Evolutionary conservation across 768 basidiomycete genomes (phyloP).

Genomic region (Fistulinella prunicolor): DNA sequence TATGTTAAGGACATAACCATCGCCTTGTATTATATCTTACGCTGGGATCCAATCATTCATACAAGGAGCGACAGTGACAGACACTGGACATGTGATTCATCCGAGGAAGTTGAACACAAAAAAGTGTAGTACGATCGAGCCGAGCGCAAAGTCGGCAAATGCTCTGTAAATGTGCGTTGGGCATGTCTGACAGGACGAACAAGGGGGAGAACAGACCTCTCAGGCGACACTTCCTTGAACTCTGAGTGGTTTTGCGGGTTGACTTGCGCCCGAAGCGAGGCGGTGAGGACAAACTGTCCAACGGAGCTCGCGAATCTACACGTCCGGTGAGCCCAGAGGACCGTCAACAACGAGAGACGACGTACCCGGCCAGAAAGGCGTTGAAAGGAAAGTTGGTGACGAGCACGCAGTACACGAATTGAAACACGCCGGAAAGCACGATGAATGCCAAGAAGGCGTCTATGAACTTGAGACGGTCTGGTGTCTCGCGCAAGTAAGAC

Average conservation of each 20-base stretch:
- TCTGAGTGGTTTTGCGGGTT: slow-evolving; percentile 78
- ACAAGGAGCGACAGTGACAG: too few species aligned
- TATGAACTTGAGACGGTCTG: slow-evolving; percentile 87
- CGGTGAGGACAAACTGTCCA: slow-evolving; percentile 95
- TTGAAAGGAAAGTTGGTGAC: slow-evolving; percentile 96
- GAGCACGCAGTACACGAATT: slow-evolving; percentile 89
- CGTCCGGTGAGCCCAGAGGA: slow-evolving; percentile 2
- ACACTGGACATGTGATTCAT: slow-evolving; percentile 45
- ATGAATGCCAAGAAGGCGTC: slow-evolving; percentile 92
- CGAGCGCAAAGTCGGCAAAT: slow-evolving; percentile 93
- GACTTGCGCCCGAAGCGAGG: slow-evolving; percentile 88
- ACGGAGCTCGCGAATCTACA: slow-evolving; percentile 86
- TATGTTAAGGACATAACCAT: too few species aligned
- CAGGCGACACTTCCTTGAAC: slow-evolving; percentile 91
- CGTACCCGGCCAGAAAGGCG: slow-evolving; percentile 93
- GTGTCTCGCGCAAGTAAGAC: slow-evolving; percentile 74
- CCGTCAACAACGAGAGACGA: slow-evolving; percentile 4
- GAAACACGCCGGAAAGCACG: slow-evolving; percentile 83
- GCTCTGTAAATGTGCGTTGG: slow-evolving; percentile 52
- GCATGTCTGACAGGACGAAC: background rate
- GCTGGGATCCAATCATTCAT: background rate
- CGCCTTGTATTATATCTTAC: slow-evolving; percentile 18
- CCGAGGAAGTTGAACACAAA: slow-evolving; percentile 99
- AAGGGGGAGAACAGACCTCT: slow-evolving; percentile 57
- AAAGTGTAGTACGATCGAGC: slow-evolving; percentile 95